Evolutionary conservation across 2,329 filamentous ascomycete species (phyloP), one percentile per base, ranked within the genome.

Genomic region (Diaporthe sp.): DNA sequence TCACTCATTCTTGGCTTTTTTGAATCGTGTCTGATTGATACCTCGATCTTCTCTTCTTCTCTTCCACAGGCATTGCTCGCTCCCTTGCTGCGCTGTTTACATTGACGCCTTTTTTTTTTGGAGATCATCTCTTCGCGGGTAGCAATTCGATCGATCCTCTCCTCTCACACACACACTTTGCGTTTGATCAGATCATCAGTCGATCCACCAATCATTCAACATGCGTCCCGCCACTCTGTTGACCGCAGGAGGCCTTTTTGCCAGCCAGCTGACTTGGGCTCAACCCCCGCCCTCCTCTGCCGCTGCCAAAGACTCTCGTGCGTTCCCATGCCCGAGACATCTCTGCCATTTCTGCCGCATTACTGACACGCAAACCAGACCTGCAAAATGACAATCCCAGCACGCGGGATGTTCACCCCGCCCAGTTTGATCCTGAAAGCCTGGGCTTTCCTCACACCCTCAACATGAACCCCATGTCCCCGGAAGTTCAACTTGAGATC

Each of bases 101-200:
- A 53, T 53, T 32, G 65, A 73, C 68, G 61, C 70, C 66, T 73
- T 63, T 75, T 76, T 75, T 76, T 77, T 76, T 77, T 72, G 77
- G 73, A 73, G 70, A 71, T 75, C 68, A 74, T 74, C 56, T 72
- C 72, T 75, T 76, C 73, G 72, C 56, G 50, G 63, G 56, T 73
- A 76, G 73, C 63, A 69, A 72, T 77, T 78, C 70, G 74, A 71
- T 66, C 73, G 71, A 55, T 72, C 63, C 69, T 66, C 65, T 71
- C 70, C 63, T 70, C 58, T 47, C n/a, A n/a, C n/a, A n/a, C 39
- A 56, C 42, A 51, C 59, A 27, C 68, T 50, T 70, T 72, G 61
- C 44, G 70, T 51, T 65, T 13, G 37, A 4, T 12, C 70, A 55
- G 63, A 61, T 39, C 53, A 71, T 61, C 58, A 19, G 27, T 15